Evolutionary conservation across 2,329 filamentous ascomycete species (phyloP).

Genomic region (Torrubiella hemipterigena): DNA sequence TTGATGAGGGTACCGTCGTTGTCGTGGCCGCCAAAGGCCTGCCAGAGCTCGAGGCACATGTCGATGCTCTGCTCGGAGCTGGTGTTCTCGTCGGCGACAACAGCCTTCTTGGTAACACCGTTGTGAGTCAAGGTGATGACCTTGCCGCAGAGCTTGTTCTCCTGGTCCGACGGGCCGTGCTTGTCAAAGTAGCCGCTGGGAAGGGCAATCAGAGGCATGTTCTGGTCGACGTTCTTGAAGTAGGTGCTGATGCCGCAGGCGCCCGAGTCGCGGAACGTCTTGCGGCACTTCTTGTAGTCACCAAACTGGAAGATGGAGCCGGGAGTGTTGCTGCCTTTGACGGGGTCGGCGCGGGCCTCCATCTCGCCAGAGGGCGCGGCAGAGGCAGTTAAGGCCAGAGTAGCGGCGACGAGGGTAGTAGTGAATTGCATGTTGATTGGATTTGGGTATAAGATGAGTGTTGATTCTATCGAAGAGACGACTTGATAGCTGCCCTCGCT

Average conservation of each 20-base stretch:
- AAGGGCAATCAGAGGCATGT: conserved; percentile 5
- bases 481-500: too few relatives aligned
- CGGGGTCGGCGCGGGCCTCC: conserved; percentile 1
- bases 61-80: conserved; percentile 12
- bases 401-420: neutral
- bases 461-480: too few relatives aligned
- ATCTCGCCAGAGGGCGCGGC: conserved; percentile 1
- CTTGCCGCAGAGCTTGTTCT: conserved; percentile 6
- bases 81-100: conserved; percentile 9
- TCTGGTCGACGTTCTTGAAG: conserved; percentile 3
- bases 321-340: conserved; percentile 4
- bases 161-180: conserved; percentile 4
- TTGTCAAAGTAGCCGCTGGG: conserved; percentile 4
- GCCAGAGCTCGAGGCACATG: conserved; percentile 7
- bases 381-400: neutral
- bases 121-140: conserved; percentile 7
- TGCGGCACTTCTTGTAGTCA: conserved; percentile 3
- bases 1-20: conserved; percentile 5
- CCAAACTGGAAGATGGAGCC: conserved; percentile 7
- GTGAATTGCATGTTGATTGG: conserved; percentile 5
- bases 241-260: conserved; percentile 7
- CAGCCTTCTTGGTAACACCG: conserved; percentile 6
- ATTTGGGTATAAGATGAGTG: too few relatives aligned
- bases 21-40: conserved; percentile 6
- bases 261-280: conserved; percentile 4